These are phyloP conservation scores for Phytophthora fragariae DNA, from an alignment of 352 stramenopile species.

Conservation along the genomic window DNA sequence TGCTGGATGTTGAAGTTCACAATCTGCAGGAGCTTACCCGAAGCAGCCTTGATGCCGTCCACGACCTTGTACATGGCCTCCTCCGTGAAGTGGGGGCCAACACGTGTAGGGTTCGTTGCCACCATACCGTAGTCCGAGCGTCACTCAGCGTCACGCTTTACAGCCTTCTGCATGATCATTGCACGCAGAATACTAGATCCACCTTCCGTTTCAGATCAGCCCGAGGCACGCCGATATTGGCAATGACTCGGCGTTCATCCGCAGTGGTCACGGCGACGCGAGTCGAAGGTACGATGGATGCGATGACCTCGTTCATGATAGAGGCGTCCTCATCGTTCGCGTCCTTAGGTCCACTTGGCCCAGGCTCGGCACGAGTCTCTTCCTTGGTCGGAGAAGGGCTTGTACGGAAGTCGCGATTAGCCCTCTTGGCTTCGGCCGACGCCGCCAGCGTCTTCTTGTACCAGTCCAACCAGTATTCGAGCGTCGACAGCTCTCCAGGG, in stretches of 20 bases:
- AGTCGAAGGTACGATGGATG: background rate
- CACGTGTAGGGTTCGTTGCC: constrained; percentile 76
- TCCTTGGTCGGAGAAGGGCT: background rate
- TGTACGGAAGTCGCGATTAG: background rate
- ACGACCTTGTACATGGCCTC: constrained; percentile 74
- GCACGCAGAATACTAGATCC: no score
- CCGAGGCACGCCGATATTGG: background rate
- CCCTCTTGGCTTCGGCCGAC: background rate
- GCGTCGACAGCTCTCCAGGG: background rate
- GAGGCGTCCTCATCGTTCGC: background rate
- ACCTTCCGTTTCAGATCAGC: background rate
- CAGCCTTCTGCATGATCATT: constrained; percentile 67
- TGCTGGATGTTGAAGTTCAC: constrained; percentile 92
- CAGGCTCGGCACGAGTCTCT: no score
- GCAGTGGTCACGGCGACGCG: background rate
- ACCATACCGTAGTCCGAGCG: constrained; percentile 92
- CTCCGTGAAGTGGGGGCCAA: constrained; percentile 78
- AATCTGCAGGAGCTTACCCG: constrained; percentile 81
- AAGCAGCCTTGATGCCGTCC: constrained; percentile 63
- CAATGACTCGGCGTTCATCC: background rate
- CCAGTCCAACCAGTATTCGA: background rate
- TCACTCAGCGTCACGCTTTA: constrained; percentile 60
- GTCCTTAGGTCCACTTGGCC: no score
- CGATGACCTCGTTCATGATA: background rate
- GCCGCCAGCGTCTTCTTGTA: background rate